Percentiles rank a stretch among this genome's conserved stretches.
phyloP scores from a whole-genome alignment of 2,329 filamentous ascomycete species.

The Rosellinia necatrix region DNA sequence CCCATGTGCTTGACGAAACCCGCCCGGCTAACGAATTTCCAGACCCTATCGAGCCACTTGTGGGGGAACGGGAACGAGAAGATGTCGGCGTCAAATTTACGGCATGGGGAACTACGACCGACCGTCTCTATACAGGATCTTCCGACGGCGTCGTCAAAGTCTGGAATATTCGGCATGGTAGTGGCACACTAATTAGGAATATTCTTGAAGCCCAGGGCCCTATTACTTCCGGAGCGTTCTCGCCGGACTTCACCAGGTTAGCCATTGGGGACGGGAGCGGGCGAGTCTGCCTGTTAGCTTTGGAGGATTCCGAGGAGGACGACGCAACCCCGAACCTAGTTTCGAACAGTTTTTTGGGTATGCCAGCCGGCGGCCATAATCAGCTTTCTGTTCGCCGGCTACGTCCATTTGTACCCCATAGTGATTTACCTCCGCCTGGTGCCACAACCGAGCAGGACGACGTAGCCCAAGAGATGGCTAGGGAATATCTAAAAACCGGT shows the following conservation, averaged over 20 bases:
- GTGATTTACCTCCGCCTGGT: slow-evolving; percentile 51
- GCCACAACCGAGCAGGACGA: slow-evolving; percentile 18
- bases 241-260: slow-evolving; percentile 58
- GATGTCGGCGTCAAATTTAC: slow-evolving; percentile 68
- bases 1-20: slow-evolving; percentile 23
- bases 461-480: slow-evolving; percentile 37
- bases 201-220: slow-evolving; percentile 60
- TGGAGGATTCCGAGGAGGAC: slow-evolving; percentile 51
- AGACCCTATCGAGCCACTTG: slow-evolving; percentile 43
- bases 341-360: slow-evolving; percentile 39
- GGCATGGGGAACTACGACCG: slow-evolving; percentile 61
- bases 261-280: slow-evolving; percentile 66
- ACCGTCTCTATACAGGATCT: slow-evolving; percentile 66
- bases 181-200: slow-evolving; percentile 54
- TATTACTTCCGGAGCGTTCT: slow-evolving; percentile 63
- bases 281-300: slow-evolving; percentile 59
- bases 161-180: slow-evolving; percentile 60
- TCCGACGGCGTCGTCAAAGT: slow-evolving; percentile 67
- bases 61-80: slow-evolving; percentile 55
- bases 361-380: slow-evolving; percentile 42
- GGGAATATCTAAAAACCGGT: slow-evolving; percentile 44
- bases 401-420: slow-evolving; percentile 55
- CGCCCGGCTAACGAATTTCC: slow-evolving; percentile 6
- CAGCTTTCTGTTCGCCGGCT: slow-evolving; percentile 49
- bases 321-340: slow-evolving; percentile 35